Evolutionary conservation across 768 basidiomycete species (phyloP).

Genomic region (Podaxis sp.): DNA sequence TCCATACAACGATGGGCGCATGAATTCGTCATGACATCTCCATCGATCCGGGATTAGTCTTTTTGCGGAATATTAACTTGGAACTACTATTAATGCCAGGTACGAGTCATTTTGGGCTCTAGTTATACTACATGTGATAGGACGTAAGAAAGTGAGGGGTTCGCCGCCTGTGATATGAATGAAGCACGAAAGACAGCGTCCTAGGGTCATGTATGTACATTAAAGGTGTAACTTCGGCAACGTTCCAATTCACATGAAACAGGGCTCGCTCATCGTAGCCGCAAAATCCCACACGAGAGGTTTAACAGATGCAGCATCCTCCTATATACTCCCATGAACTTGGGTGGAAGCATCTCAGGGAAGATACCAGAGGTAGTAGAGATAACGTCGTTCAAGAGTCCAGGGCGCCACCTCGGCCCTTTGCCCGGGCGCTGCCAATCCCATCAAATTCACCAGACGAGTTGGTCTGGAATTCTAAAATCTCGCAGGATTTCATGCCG

Average conservation of each 20-base stretch:
- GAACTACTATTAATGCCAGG: neutral
- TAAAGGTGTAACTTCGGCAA: neutral
- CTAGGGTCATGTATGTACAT: neutral
- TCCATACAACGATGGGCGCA: neutral
- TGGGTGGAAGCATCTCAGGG: neutral
- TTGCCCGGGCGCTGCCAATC: too few species aligned
- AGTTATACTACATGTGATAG: neutral
- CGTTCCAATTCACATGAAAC: too few species aligned
- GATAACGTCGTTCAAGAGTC: neutral
- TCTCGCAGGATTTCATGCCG: too few species aligned
- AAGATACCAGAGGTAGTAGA: neutral
- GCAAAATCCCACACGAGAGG: too few species aligned
- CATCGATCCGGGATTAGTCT: neutral
- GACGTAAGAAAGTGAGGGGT: neutral
- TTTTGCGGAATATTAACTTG: neutral
- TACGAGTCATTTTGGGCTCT: neutral
- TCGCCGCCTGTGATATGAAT: neutral
- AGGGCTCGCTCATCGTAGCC: too few species aligned
- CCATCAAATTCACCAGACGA: too few species aligned
- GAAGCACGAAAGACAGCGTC: neutral
- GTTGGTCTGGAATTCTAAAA: too few species aligned
- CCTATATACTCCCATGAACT: neutral
- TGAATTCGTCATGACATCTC: neutral
- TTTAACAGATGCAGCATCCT: too few species aligned
- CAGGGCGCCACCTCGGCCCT: neutral